Base-by-base conservation (phyloP, 2,329 filamentous ascomycete genomes). In the Botrytis tulipae region DNA sequence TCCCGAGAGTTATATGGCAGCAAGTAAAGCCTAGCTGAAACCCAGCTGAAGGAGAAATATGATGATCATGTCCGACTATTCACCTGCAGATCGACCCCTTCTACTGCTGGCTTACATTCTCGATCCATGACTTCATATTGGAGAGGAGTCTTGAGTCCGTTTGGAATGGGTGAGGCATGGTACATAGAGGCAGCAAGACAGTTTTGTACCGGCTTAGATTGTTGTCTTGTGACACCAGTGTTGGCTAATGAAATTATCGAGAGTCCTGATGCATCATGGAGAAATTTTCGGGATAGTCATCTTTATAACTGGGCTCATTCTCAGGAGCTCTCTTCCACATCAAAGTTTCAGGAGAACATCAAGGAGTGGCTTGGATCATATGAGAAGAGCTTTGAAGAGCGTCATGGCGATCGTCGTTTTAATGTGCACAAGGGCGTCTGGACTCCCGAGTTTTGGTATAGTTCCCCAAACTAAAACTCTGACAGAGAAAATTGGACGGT, bases 121-220 rank as follows among this genome's bases (percentile, higher is more conserved):
- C 9, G 0, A 4, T 0, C 0, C 29, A 25, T 12, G 16, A 1
- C 6, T 32, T 16, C 29, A 25, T 1, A 32, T 4, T 29, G n/a
- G 32, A 60, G 6, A 60, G 57, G 20, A 35, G 57, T 35, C 18
- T 25, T 14, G 20, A 60, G 20, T 6, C 32, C 57, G 0, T 37
- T 60, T 25, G 32, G 57, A 22, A 4, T 60, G 57, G 57, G 57
- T 9, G 20, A 60, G 20, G 16, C 18, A 4, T 60, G 57, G 32
- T 60, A 37, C 8, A 20, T 29, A 25, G 37, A 40, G 37, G 37
- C 37, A 42, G 60, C 3, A 29, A 42, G 25, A n/a, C 14, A 62
- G 7, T 5, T 42, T 10, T n/a, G 14, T 18, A 8, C 14, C 4
- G 14, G 37, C 16, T 16, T 62, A 29, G 14, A n/a, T 42, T 62